These are phyloP conservation scores for Erythrobasidium hasegawianum DNA, from an alignment of 1,284 basidiomycete species.

Conservation along the genomic window DNA sequence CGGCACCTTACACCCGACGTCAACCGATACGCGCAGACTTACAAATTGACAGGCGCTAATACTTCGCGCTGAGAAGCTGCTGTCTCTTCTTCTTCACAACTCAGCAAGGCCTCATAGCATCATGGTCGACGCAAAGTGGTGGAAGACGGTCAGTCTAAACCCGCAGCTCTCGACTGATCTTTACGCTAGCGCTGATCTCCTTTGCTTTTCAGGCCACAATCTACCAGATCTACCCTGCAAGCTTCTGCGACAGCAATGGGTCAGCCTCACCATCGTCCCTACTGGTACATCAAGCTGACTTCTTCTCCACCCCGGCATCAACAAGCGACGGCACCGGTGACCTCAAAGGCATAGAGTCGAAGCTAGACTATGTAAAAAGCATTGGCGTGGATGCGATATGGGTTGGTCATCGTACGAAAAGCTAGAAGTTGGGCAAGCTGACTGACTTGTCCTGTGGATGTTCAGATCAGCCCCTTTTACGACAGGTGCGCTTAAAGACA, in stretches of 20 bases:
- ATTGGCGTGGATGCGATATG: constrained; percentile 70
- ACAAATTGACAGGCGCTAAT: too few relatives aligned
- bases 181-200: background rate
- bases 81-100: too few relatives aligned
- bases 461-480: constrained; percentile 25
- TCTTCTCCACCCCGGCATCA: background rate
- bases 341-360: constrained; percentile 62
- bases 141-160: constrained; percentile 19
- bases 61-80: too few relatives aligned
- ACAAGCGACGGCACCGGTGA: constrained; percentile 61
- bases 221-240: constrained; percentile 64
- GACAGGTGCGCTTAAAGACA: background rate
- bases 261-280: constrained; percentile 48
- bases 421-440: too few relatives aligned
- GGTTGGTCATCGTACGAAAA: constrained; percentile 50
- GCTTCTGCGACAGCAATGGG: constrained; percentile 68
- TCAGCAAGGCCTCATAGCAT: background rate
- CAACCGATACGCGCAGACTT: too few relatives aligned
- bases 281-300: background rate
- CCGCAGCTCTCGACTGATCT: background rate
- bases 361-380: constrained; percentile 66
- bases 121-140: constrained; percentile 28
- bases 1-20: too few relatives aligned
- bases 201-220: constrained; percentile 8
- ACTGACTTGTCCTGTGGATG: too few relatives aligned